Conservation (phyloP, 192 early-diverging fungal species). For the Backusella westeae region DNA sequence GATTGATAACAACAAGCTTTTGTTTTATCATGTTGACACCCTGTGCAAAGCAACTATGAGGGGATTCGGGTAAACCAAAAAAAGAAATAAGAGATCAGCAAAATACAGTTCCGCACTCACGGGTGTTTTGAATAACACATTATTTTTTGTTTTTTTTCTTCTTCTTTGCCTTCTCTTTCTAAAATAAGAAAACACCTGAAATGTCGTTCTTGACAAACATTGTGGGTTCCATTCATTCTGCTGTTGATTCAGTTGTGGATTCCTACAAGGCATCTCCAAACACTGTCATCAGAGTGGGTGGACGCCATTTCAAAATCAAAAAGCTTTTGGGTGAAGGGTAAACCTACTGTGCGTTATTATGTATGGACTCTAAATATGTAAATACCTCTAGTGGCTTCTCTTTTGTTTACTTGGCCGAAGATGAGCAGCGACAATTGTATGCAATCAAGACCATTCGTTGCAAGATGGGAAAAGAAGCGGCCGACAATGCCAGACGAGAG, state of each 20-base stretch:
- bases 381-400: constrained; percentile 57
- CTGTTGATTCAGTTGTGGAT: constrained; percentile 16
- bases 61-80: not conserved
- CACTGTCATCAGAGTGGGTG: constrained; percentile 46
- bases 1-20: too few relatives aligned
- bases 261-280: constrained; percentile 29
- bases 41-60: too few relatives aligned
- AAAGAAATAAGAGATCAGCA: not conserved
- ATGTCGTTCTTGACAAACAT: constrained; percentile 11
- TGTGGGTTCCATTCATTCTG: constrained; percentile 5
- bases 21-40: too few relatives aligned
- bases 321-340: constrained; percentile 65
- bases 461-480: constrained; percentile 53
- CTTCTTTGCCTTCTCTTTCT: not conserved
- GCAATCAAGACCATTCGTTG: constrained; percentile 70
- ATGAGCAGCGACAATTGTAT: constrained; percentile 40
- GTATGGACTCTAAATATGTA: not conserved
- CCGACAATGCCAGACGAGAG: constrained; percentile 61
- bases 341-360: not conserved
- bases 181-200: not conserved
- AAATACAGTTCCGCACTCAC: too few relatives aligned
- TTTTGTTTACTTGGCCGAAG: constrained; percentile 59
- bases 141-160: not conserved
- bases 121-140: too few relatives aligned
- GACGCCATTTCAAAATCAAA: constrained; percentile 51